These are phyloP conservation scores for Botrytis galanthina DNA, from an alignment of 2,329 filamentous ascomycete genomes.

Conservation along the genomic window DNA sequence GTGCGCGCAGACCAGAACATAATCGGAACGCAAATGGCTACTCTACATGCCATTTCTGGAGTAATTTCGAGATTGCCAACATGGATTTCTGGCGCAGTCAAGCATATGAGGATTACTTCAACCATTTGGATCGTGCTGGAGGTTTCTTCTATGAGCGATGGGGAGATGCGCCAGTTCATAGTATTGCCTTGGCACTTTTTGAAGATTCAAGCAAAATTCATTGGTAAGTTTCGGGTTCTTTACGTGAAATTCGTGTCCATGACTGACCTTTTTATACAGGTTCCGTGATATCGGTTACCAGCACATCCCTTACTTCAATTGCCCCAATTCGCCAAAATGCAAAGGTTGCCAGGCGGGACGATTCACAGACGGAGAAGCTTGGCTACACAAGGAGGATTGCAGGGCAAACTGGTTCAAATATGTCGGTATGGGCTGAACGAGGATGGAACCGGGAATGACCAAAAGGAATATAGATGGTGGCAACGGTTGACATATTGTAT, in stretches of 20 bases:
- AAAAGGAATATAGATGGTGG: background rate
- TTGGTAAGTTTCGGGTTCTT: conserved; percentile 59
- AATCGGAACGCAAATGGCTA: conserved; percentile 83
- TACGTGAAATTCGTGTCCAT: conserved; percentile 7
- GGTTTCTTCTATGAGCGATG: conserved; percentile 99
- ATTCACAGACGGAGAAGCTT: conserved; percentile 85
- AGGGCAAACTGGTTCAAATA: conserved; percentile 97
- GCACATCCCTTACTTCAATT: conserved; percentile 98
- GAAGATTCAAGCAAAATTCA: conserved; percentile 89
- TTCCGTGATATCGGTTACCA: conserved; percentile 99
- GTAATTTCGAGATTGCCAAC: conserved; percentile 95
- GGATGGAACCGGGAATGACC: background rate
- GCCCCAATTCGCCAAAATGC: conserved; percentile 93
- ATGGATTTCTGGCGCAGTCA: conserved; percentile 90
- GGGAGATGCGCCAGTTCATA: conserved; percentile 97
- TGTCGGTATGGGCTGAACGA: conserved; percentile 68
- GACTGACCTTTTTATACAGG: conserved; percentile 50
- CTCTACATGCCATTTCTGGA: conserved; percentile 99
- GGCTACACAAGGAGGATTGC: conserved; percentile 87
- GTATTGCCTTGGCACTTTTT: conserved; percentile 86
- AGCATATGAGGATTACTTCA: conserved; percentile 91
- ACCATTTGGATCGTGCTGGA: conserved; percentile 87
- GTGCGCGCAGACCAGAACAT: conserved; percentile 71
- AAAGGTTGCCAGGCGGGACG: conserved; percentile 81
- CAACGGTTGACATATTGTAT: conserved; percentile 16